Base-by-base conservation (phyloP, 1,284 basidiomycete genomes). In the Irpex lacteus region DNA sequence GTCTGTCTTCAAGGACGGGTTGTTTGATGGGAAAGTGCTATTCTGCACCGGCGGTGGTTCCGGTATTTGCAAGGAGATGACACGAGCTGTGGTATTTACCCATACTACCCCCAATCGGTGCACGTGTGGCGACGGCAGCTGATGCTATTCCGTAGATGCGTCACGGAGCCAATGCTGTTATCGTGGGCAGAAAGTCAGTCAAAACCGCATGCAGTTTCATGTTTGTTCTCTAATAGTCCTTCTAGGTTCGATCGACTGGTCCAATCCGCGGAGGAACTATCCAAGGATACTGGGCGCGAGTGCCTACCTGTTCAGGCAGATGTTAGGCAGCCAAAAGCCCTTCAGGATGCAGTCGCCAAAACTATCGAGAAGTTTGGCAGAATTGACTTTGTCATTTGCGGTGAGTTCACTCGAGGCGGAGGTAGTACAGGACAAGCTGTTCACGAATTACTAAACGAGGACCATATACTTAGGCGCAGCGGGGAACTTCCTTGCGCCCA, bases 381-480 rank as follows among this genome's bases (percentile, higher is more conserved):
- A 66, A 95, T 99, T 69, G 96, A 99, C 80, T 97, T 94, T 76
- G 96, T 98, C 62, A 94, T 98, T 63, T 95, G 94, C 72, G 95
- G 96, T 89, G 74, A 55, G 81, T 73, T 34, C 19, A 26, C 44
- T 49, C 60, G 19, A 59, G 36, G 18, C 50, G n/a, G 11, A 60
- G n/a, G 50, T 47, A 15, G 47, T 32, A 11, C 38, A 15, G 19
- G 34, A 32, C 54, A 34, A 7, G 26, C 34, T 11, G 26, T 56
- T 18, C 32, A 6, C 34, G 21, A 26, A 9, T 13, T 8, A 52
- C 50, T 52, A 13, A 52, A n/a, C 19, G 18, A 21, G 18, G 7
- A 18, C 19, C 19, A 8, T 38, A 58, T 49, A 36, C n/a, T 55
- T 71, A 94, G 92, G 92, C 71, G 94, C 93, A 56, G 94, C 94